Percentiles rank a stretch among this genome's conserved stretches.
Conservation (phyloP, 2,329 filamentous ascomycete species). For the Colletotrichum spaethianum region DNA sequence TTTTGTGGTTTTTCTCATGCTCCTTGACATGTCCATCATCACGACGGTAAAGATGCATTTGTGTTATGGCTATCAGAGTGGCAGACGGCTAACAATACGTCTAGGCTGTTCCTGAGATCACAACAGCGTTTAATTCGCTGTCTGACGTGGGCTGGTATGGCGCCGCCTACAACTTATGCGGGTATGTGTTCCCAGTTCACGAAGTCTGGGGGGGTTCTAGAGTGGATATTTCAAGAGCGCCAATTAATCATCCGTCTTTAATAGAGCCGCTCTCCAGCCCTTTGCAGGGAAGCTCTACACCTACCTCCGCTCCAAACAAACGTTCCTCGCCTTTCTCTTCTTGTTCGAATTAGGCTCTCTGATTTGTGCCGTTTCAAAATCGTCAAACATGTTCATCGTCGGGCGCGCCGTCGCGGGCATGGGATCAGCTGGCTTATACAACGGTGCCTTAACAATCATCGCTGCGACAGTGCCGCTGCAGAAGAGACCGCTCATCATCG, state of each 20-base stretch:
- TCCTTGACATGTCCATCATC: slow-evolving; percentile 68
- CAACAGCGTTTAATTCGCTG: slow-evolving; percentile 64
- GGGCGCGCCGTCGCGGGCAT: slow-evolving; percentile 64
- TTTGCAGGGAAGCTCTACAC: slow-evolving; percentile 67
- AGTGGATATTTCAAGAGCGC: not conserved
- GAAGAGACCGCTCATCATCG: slow-evolving; percentile 43
- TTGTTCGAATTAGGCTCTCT: slow-evolving; percentile 58
- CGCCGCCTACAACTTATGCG: slow-evolving; percentile 63
- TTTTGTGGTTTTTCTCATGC: slow-evolving; percentile 60
- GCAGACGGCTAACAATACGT: slow-evolving; percentile 17
- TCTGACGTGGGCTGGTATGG: slow-evolving; percentile 71
- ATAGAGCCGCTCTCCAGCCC: slow-evolving; percentile 64
- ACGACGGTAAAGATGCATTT: slow-evolving; percentile 56
- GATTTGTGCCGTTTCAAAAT: slow-evolving; percentile 61
- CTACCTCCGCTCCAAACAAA: slow-evolving; percentile 51
- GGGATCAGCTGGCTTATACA: slow-evolving; percentile 61
- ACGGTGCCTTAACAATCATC: slow-evolving; percentile 53
- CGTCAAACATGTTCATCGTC: slow-evolving; percentile 63
- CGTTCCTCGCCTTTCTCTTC: slow-evolving; percentile 49
- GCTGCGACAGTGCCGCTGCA: slow-evolving; percentile 48
- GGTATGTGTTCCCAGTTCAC: slow-evolving; percentile 46
- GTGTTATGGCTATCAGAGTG: not conserved
- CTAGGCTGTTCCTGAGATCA: slow-evolving; percentile 64
- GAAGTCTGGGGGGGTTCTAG: not conserved
- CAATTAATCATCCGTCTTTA: not conserved